These are phyloP conservation scores for Dothistroma pini DNA, from an alignment of 2,329 filamentous ascomycete genomes.

Conservation along the genomic window DNA sequence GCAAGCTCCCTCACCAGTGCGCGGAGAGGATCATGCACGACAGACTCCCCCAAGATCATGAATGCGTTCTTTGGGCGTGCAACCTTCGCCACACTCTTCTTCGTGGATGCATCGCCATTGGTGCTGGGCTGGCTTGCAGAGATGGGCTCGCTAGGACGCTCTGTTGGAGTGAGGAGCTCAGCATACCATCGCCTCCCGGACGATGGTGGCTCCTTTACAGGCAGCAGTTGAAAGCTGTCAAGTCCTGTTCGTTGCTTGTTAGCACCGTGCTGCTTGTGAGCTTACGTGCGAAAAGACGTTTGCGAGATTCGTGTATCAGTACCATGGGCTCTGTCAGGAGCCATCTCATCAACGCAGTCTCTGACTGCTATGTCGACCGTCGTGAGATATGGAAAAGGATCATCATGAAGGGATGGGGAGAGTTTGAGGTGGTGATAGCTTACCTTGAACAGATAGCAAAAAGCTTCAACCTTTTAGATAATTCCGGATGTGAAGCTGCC, in stretches of 20 bases:
- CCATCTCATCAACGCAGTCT: slow-evolving; percentile 40
- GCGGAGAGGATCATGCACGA: neutral
- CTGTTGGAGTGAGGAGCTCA: slow-evolving; percentile 13
- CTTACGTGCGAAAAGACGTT: neutral
- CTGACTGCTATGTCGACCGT: slow-evolving; percentile 41
- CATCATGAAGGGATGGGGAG: slow-evolving; percentile 30
- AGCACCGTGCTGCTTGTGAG: neutral
- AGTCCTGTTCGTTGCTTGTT: neutral
- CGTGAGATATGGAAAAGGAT: slow-evolving; percentile 37
- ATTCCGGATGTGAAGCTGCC: no score
- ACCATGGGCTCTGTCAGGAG: slow-evolving; percentile 36
- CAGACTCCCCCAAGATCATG: slow-evolving; percentile 3
- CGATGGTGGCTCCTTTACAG: slow-evolving; percentile 18
- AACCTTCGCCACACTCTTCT: slow-evolving; percentile 12
- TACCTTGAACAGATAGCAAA: neutral
- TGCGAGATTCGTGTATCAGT: slow-evolving; percentile 19
- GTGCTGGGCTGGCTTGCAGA: slow-evolving; percentile 17
- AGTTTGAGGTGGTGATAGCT: neutral
- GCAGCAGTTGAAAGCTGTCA: neutral
- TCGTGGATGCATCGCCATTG: slow-evolving; percentile 12
- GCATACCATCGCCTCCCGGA: slow-evolving; percentile 18
- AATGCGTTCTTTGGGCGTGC: slow-evolving; percentile 10
- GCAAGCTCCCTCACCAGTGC: neutral
- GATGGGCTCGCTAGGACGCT: neutral
- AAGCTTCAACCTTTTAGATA: no score